Conservation (phyloP, 306 rosid species). For the Prosopis cineraria region DNA sequence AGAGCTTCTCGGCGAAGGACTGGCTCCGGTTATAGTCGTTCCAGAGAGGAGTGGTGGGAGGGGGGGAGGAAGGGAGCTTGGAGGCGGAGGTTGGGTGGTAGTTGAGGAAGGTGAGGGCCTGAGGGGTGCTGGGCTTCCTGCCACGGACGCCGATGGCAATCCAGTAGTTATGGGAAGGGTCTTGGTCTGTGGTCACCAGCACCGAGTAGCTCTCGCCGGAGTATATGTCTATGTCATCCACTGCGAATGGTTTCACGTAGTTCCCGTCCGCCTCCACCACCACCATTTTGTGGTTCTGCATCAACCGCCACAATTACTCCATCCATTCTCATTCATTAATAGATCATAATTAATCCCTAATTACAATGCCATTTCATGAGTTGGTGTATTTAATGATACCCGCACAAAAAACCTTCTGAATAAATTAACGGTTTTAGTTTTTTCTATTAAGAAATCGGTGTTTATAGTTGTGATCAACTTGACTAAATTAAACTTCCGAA, state of each 20-base stretch:
- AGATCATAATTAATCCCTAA: not conserved
- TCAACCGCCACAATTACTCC: not conserved
- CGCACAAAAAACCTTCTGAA: too few species aligned
- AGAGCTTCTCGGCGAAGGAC: conserved; percentile 36
- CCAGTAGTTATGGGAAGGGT: conserved; percentile 63
- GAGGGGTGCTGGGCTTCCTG: conserved; percentile 60
- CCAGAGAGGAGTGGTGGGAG: conserved; percentile 66
- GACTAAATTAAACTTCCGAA: too few species aligned
- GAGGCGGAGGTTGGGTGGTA: conserved; percentile 52
- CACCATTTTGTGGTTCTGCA: conserved; percentile 61
- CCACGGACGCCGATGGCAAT: conserved; percentile 63
- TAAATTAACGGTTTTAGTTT: too few species aligned
- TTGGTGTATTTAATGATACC: too few species aligned
- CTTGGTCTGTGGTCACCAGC: conserved; percentile 59
- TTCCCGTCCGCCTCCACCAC: conserved; percentile 81
- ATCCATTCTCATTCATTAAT: not conserved
- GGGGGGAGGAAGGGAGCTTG: conserved; percentile 52
- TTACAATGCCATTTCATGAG: not conserved
- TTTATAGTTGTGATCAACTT: too few species aligned
- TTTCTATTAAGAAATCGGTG: too few species aligned
- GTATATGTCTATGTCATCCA: conserved; percentile 65
- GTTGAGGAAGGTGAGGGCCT: conserved; percentile 56
- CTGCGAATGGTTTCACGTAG: conserved; percentile 57
- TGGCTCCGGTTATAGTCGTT: conserved; percentile 53
- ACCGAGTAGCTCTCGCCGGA: conserved; percentile 78